A percentile compares a stretch with the other conserved stretches of the same genome.
phyloP scores from a whole-genome alignment of 2,329 filamentous ascomycete genomes.

The Plectosphaerella plurivora region DNA sequence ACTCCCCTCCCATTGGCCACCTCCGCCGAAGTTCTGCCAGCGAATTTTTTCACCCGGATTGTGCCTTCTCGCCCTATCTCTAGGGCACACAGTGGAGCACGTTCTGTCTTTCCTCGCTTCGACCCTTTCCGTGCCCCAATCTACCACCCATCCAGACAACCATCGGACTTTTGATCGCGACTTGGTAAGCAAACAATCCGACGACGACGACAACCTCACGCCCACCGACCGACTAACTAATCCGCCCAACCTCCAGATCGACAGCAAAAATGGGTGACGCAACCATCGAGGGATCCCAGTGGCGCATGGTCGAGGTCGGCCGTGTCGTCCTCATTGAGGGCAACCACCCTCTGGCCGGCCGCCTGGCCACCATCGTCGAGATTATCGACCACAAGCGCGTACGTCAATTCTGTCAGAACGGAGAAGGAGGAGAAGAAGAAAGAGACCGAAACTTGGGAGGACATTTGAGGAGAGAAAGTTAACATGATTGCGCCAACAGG shows the following conservation, averaged over 20 bases:
- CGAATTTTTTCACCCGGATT: constrained; percentile 16
- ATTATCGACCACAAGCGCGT: constrained; percentile 99
- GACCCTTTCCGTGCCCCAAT: constrained; percentile 13
- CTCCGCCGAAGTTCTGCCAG: constrained; percentile 12
- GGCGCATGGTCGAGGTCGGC: constrained; percentile 98
- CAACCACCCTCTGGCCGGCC: constrained; percentile 74
- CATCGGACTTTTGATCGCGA: constrained; percentile 34
- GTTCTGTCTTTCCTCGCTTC: not conserved
- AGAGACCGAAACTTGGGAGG: not conserved
- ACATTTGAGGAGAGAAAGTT: constrained; percentile 3
- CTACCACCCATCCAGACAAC: constrained; percentile 31
- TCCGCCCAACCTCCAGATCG: constrained; percentile 39
- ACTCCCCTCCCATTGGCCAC: not conserved
- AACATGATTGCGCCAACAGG: constrained; percentile 47
- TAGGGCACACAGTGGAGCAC: not conserved
- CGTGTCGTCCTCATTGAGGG: constrained; percentile 88
- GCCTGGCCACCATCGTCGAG: constrained; percentile 92
- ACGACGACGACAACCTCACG: constrained; percentile 11
- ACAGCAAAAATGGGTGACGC: constrained; percentile 75
- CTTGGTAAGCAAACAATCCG: constrained; percentile 7
- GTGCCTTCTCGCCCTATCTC: not conserved
- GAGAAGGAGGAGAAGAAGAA: not conserved
- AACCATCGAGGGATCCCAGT: constrained; percentile 75
- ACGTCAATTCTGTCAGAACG: constrained; percentile 45
- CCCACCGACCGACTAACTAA: constrained; percentile 17